Conservation (phyloP, 768 basidiomycete species). For the Leccinum rimulosum region DNA sequence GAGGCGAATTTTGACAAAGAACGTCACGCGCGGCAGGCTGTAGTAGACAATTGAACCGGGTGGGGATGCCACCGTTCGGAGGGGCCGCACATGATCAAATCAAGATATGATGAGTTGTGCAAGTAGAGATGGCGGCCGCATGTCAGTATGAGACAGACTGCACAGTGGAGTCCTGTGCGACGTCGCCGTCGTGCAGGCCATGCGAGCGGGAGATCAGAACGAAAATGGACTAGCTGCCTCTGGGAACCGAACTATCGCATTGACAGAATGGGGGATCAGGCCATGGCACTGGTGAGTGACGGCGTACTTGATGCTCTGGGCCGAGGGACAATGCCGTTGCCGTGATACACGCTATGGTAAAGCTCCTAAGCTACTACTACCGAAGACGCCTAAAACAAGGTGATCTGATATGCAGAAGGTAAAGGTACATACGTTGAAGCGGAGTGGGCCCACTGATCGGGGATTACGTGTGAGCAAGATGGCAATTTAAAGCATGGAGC, state of each 20-base stretch:
- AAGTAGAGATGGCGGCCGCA: neutral
- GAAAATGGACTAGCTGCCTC: slow-evolving; percentile 13
- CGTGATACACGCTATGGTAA: slow-evolving; percentile 6
- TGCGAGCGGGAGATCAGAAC: slow-evolving; percentile 15
- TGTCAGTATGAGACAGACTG: slow-evolving; percentile 23
- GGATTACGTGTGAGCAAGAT: slow-evolving; percentile 27
- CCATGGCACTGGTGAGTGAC: neutral
- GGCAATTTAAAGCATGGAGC: slow-evolving; percentile 1
- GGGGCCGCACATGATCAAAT: slow-evolving; percentile 5
- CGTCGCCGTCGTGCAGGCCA: slow-evolving; percentile 16
- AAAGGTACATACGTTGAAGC: slow-evolving; percentile 7
- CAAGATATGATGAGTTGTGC: slow-evolving; percentile 3
- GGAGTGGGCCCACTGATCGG: slow-evolving; percentile 18
- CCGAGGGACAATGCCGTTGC: slow-evolving; percentile 18
- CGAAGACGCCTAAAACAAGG: slow-evolving; percentile 19
- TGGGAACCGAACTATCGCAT: slow-evolving; percentile 1
- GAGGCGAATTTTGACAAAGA: slow-evolving; percentile 3
- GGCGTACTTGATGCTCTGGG: slow-evolving; percentile 3
- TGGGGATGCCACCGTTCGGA: neutral
- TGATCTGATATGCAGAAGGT: slow-evolving; percentile 18
- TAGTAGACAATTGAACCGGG: slow-evolving; percentile 12
- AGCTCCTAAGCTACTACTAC: slow-evolving; percentile 18
- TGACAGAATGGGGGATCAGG: slow-evolving; percentile 22
- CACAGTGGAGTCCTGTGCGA: slow-evolving; percentile 6
- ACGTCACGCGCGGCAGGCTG: slow-evolving; percentile 22